Evolutionary conservation across 441 rosid species (phyloP).

Genomic region (Populus hybrid): DNA sequence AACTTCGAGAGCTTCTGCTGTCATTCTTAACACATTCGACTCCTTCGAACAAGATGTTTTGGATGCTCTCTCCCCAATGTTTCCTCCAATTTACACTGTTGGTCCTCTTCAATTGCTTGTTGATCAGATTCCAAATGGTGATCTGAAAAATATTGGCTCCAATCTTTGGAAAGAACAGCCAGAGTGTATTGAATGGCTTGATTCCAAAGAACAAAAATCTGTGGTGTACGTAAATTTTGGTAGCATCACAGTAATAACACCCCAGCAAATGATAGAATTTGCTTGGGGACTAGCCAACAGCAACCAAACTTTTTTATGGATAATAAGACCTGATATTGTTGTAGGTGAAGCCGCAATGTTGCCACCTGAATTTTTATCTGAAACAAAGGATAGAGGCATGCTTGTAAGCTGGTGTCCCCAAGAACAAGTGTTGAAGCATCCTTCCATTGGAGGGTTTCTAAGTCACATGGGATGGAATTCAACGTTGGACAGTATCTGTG

Average conservation of each 20-base stretch:
- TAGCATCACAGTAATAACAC: conserved; percentile 43
- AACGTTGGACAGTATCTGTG: conserved; percentile 16
- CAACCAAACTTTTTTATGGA: conserved; percentile 47
- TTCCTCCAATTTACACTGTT: conserved; percentile 16
- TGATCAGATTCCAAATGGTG: background rate
- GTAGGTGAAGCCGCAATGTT: conserved; percentile 11
- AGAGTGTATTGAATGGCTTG: conserved; percentile 22
- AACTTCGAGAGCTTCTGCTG: conserved; percentile 14
- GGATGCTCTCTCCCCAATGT: conserved; percentile 13
- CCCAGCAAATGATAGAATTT: conserved; percentile 40
- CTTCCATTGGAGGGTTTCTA: conserved; percentile 22
- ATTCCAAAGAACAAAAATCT: conserved; percentile 16
- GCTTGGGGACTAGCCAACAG: conserved; percentile 59
- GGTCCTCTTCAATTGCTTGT: conserved; percentile 21
- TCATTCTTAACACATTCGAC: conserved; percentile 18
- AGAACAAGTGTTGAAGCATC: conserved; percentile 21
- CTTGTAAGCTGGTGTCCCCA: conserved; percentile 23
- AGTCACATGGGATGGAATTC: conserved; percentile 34
- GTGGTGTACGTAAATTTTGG: conserved; percentile 46
- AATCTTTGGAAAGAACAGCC: conserved; percentile 26
- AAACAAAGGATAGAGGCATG: conserved; percentile 19
- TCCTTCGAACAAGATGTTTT: conserved; percentile 12
- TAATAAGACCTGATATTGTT: conserved; percentile 32
- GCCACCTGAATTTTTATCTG: conserved; percentile 16
- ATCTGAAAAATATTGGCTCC: background rate